Conservation (phyloP, 441 rosid species). For the Bruguiera hainesii region DNA sequence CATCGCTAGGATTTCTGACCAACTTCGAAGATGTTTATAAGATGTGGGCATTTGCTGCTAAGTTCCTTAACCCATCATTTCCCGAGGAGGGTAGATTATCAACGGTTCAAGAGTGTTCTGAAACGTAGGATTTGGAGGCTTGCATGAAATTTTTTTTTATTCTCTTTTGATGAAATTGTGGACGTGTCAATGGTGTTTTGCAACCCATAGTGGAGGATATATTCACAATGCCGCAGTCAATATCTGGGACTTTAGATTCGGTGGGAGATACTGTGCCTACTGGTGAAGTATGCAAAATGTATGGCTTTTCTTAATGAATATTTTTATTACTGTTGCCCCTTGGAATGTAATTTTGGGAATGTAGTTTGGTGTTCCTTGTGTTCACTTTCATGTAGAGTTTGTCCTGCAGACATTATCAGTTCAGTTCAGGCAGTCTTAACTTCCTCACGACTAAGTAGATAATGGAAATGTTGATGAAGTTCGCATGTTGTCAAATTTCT, state of each 20-base stretch:
- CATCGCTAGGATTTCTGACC: slow-evolving; percentile 89
- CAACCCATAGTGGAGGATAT: slow-evolving; percentile 7
- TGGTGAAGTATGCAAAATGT: slow-evolving; percentile 19
- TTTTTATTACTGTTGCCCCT: slow-evolving; percentile 28
- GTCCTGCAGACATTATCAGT: slow-evolving; percentile 22
- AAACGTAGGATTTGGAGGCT: slow-evolving; percentile 10
- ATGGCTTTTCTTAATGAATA: slow-evolving; percentile 23
- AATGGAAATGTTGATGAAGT: too few relatives aligned
- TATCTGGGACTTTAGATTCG: too few relatives aligned
- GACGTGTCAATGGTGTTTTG: slow-evolving; percentile 20
- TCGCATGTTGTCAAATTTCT: too few relatives aligned
- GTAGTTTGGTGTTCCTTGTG: slow-evolving; percentile 9
- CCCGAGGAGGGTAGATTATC: slow-evolving; percentile 63
- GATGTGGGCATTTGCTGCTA: slow-evolving; percentile 86
- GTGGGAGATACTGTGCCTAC: not conserved
- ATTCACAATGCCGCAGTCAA: too few relatives aligned
- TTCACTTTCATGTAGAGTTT: slow-evolving; percentile 35
- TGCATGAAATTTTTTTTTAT: not conserved
- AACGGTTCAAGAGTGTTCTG: slow-evolving; percentile 70
- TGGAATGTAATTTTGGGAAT: slow-evolving; percentile 15
- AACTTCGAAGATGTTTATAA: slow-evolving; percentile 94
- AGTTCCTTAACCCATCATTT: slow-evolving; percentile 75
- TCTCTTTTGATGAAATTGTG: slow-evolving; percentile 10
- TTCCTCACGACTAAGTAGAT: too few relatives aligned
- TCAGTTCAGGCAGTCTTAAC: slow-evolving; percentile 1